These are phyloP conservation scores for Pachyrhizus erosus DNA, from an alignment of 306 rosid species.

Conservation along the genomic window DNA sequence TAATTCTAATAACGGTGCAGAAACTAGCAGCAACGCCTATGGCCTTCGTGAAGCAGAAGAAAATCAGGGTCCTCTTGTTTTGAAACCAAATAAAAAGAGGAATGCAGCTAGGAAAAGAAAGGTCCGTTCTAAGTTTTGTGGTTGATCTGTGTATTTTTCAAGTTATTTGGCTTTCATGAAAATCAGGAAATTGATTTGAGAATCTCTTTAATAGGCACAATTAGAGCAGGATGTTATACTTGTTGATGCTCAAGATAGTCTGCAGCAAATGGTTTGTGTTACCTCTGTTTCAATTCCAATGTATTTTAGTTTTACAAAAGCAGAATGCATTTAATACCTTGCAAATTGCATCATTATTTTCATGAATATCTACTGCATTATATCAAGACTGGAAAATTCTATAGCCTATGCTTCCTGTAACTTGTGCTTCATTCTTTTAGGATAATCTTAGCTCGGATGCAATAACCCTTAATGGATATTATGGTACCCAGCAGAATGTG, in stretches of 20 bases:
- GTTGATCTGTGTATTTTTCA: constrained; percentile 27
- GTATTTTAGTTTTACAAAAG: constrained; percentile 30
- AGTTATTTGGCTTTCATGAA: constrained; percentile 34
- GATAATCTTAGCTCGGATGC: constrained; percentile 73
- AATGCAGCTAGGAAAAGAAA: constrained; percentile 75
- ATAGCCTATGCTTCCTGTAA: constrained; percentile 36
- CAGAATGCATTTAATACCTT: constrained; percentile 27
- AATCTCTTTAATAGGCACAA: constrained; percentile 63
- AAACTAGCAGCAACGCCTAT: constrained; percentile 58
- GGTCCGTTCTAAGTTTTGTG: constrained; percentile 57
- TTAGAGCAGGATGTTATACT: constrained; percentile 64
- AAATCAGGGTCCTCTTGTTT: constrained; percentile 61
- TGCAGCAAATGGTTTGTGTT: constrained; percentile 80
- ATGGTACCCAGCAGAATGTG: constrained; percentile 82
- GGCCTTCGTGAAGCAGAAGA: constrained; percentile 68
- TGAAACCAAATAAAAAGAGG: constrained; percentile 76
- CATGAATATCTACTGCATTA: constrained; percentile 9
- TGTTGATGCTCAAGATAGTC: constrained; percentile 71
- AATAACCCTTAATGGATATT: constrained; percentile 76
- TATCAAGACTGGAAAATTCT: constrained; percentile 12
- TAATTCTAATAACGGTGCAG: constrained; percentile 64
- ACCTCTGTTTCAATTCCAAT: constrained; percentile 33
- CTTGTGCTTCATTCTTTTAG: constrained; percentile 55
- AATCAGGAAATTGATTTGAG: constrained; percentile 32
- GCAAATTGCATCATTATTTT: constrained; percentile 1